phyloP scores from a whole-genome alignment of 177 flowering plant species.

The Vitis hybrid region DNA sequence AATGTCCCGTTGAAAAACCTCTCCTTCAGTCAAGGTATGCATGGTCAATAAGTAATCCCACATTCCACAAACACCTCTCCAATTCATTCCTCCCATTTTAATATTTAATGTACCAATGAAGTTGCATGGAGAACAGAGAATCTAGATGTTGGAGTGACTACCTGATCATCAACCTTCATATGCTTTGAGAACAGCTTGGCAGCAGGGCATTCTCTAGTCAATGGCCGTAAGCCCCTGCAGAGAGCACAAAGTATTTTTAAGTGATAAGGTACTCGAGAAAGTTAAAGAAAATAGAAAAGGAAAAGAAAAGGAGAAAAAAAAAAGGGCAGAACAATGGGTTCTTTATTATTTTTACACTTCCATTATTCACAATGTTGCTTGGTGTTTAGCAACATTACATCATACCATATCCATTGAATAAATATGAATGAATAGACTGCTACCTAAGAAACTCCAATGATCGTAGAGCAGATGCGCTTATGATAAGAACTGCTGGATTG shows the following conservation, averaged over 20 bases:
- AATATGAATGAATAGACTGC: neutral
- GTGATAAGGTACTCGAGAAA: neutral
- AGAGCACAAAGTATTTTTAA: neutral
- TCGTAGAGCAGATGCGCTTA: constrained; percentile 74
- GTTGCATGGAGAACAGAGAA: neutral
- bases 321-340: too few relatives aligned
- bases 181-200: constrained; percentile 92
- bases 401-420: neutral
- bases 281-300: neutral
- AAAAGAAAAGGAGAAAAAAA: neutral
- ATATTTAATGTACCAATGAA: too few relatives aligned
- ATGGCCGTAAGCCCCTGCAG: constrained; percentile 60
- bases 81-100: too few relatives aligned
- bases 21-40: too few relatives aligned
- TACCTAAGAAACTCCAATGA: constrained; percentile 81
- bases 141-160: constrained; percentile 15
- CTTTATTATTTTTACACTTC: too few relatives aligned
- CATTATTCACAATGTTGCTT: too few relatives aligned
- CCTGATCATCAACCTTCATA: constrained; percentile 95
- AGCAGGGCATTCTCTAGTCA: constrained; percentile 78
- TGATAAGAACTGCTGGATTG: constrained; percentile 70
- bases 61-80: too few relatives aligned
- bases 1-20: too few relatives aligned
- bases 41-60: too few relatives aligned
- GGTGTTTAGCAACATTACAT: neutral